Base-by-base conservation (phyloP, 768 basidiomycete genomes). In the Trametes villosa region DNA sequence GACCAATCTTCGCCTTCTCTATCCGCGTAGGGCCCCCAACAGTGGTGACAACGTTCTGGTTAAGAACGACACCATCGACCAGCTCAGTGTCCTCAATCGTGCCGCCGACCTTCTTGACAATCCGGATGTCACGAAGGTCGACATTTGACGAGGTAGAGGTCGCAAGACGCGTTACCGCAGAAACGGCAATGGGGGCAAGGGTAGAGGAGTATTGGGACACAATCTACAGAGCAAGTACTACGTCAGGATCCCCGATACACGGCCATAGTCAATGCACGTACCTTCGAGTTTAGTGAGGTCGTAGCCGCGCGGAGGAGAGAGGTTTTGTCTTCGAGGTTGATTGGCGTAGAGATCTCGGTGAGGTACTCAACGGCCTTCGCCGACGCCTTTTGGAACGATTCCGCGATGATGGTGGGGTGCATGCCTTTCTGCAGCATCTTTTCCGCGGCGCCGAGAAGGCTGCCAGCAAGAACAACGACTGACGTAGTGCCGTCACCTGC, bases 1-100 rank as follows among this genome's bases (percentile, higher is more conserved):
- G 86, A 40, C 89, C 97, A 67, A 99, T 98, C 80, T 96, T 98
- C 24, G 97, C 97, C 75, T 98, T 98, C 75, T 99, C 96, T 76
- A 98, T 86, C 57, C 96, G 85, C 11, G 92, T 92, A 4, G 95
- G 96, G 27, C 97, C 96, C 62, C 96, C 95, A 41, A 92, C 96
- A 38, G 91, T 82, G 27, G 84, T 83, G 57, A 98, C 87, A 47
- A 96, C 95, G 66, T 91, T 95, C 78, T 99, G 97, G 75, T 97
- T 93, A 57, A 99, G 81, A n/a, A 98, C 95, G 52, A 98, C 90
- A 54, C 97, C 97, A 59, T 98, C 95, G 26, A 97, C 84, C 18
- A 99, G 84, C 68, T 98, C 95, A 3, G 97, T 98, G 74, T 99
- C 97, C 74, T 99, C 97, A 63, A 99, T 99, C 2, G 97, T 98